Evolutionary conservation across 2,329 filamentous ascomycete species (phyloP).

Genomic region (Ambrosiella beaveri): DNA sequence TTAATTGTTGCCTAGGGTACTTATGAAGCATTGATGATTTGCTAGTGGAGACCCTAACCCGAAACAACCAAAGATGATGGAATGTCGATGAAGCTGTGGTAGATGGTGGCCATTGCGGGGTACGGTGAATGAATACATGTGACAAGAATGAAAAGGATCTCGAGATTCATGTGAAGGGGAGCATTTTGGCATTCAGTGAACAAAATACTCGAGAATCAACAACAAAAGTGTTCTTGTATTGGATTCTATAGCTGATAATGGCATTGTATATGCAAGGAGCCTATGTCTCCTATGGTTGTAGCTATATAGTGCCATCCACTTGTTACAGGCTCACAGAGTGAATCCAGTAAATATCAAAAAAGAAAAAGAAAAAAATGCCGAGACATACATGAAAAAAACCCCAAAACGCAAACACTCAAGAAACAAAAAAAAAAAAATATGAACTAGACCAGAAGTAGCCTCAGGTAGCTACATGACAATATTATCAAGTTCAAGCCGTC

Average conservation of each 20-base stretch:
- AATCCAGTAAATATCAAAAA: background rate
- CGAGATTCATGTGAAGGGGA: too few relatives aligned
- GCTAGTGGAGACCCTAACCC: too few relatives aligned
- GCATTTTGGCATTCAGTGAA: too few relatives aligned
- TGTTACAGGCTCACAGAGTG: background rate
- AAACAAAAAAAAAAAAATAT: background rate
- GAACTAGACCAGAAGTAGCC: background rate
- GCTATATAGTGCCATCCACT: background rate
- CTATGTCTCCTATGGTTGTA: background rate
- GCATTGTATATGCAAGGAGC: background rate
- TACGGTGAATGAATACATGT: too few relatives aligned
- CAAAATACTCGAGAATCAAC: background rate
- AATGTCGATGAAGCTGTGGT: too few relatives aligned
- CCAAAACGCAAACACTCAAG: background rate
- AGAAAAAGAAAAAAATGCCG: background rate
- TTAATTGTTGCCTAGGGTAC: background rate
- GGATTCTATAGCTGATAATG: background rate
- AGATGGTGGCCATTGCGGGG: too few relatives aligned
- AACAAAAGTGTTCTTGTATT: background rate
- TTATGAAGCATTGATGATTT: too few relatives aligned
- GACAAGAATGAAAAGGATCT: too few relatives aligned
- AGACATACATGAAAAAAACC: slow-evolving; percentile 10
- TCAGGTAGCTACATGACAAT: background rate
- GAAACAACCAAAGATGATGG: too few relatives aligned
- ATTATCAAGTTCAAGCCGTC: background rate